Evolutionary conservation across 768 basidiomycete species (phyloP).

Genomic region (Hericium alpestre): DNA sequence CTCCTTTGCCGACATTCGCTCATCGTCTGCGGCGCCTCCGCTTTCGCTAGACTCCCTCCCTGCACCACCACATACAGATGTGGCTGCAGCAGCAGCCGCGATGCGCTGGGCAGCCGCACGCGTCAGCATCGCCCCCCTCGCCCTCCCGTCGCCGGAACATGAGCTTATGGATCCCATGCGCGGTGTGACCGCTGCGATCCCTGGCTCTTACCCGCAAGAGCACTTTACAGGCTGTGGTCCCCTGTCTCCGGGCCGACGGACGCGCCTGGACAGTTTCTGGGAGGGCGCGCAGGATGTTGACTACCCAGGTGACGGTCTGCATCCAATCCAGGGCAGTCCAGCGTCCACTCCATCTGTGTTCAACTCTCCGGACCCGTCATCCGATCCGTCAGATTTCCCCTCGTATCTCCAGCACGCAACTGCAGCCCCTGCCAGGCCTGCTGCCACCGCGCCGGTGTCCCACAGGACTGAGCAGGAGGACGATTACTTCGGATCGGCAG

Average conservation of each 20-base stretch:
- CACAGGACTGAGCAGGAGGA: neutral
- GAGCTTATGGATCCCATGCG: constrained; percentile 89
- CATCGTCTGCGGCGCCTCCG: constrained; percentile 18
- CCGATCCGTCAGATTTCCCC: constrained; percentile 18
- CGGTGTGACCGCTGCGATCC: constrained; percentile 54
- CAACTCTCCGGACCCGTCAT: constrained; percentile 11
- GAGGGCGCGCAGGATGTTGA: constrained; percentile 62
- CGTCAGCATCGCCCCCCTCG: constrained; percentile 76
- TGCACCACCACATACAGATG: constrained; percentile 32
- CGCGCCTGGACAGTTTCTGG: constrained; percentile 64
- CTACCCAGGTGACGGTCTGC: constrained; percentile 17
- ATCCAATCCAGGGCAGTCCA: constrained; percentile 22
- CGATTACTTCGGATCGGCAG: neutral
- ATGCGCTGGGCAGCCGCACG: constrained; percentile 80
- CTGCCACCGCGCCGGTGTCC: neutral
- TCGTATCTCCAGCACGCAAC: neutral
- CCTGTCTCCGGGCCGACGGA: constrained; percentile 42
- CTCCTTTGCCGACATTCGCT: constrained; percentile 36
- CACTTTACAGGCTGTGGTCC: constrained; percentile 26
- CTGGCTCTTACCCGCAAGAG: constrained; percentile 42
- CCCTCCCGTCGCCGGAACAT: constrained; percentile 82
- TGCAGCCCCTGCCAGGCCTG: neutral
- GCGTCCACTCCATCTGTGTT: constrained; percentile 9
- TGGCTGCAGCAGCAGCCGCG: constrained; percentile 64
- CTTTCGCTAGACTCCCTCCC: constrained; percentile 1